These are phyloP conservation scores for Arabidopsis lyrata DNA, from an alignment of 441 rosid species.

Conservation along the genomic window DNA sequence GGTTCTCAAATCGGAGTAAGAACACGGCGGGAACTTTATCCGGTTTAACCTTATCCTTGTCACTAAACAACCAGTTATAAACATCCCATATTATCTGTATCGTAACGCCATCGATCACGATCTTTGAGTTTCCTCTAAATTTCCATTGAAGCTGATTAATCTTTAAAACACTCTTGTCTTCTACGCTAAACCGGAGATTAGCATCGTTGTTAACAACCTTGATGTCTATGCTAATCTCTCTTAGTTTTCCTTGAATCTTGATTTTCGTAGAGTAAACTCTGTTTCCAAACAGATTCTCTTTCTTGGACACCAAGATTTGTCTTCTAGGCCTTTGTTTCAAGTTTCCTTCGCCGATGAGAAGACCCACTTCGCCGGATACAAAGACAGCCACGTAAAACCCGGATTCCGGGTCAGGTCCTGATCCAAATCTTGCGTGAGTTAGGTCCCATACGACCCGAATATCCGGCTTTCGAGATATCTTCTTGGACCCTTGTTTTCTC, in stretches of 20 bases:
- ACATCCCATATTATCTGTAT: constrained; percentile 89
- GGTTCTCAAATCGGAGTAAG: constrained; percentile 73
- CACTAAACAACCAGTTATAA: constrained; percentile 70
- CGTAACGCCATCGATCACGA: constrained; percentile 66
- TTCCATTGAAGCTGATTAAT: constrained; percentile 80
- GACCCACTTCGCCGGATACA: constrained; percentile 58
- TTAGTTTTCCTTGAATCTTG: constrained; percentile 61
- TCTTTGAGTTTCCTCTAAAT: constrained; percentile 77
- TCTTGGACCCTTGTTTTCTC: constrained; percentile 74
- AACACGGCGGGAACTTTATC: constrained; percentile 62
- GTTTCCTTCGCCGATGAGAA: constrained; percentile 64
- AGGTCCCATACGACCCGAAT: constrained; percentile 72
- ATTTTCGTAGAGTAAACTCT: constrained; percentile 64
- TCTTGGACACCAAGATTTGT: constrained; percentile 63
- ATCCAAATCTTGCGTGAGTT: constrained; percentile 68
- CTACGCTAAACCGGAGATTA: constrained; percentile 57
- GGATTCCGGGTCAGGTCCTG: constrained; percentile 74
- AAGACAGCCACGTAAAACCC: constrained; percentile 74
- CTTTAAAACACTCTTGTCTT: constrained; percentile 58
- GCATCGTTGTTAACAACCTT: constrained; percentile 49
- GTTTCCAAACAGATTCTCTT: constrained; percentile 75
- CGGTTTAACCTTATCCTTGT: constrained; percentile 29
- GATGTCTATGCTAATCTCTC: constrained; percentile 68
- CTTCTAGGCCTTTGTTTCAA: constrained; percentile 51
- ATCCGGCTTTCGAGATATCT: constrained; percentile 43